Conservation (phyloP, 768 basidiomycete species). For the Filobasidium floriforme region DNA sequence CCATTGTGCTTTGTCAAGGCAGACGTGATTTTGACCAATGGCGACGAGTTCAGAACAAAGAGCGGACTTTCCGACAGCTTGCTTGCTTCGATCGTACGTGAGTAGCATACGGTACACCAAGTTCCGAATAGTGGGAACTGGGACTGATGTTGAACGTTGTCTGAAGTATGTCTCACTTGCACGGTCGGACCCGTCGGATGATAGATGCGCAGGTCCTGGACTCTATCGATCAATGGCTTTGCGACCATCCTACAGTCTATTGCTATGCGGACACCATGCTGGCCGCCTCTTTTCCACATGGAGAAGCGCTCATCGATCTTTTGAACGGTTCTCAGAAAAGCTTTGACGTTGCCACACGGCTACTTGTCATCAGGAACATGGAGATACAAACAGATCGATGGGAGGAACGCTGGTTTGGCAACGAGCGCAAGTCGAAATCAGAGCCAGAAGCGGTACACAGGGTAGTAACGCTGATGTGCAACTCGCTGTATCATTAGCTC, state of each 20-base stretch:
- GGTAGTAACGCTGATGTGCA: background rate
- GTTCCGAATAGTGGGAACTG: no score
- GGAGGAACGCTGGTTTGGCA: constrained; percentile 22
- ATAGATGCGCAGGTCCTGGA: constrained; percentile 11
- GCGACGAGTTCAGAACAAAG: constrained; percentile 8
- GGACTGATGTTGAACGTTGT: background rate
- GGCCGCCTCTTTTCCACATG: constrained; percentile 11
- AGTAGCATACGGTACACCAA: constrained; percentile 3
- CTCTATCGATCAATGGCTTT: constrained; percentile 10
- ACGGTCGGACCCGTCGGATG: constrained; percentile 18
- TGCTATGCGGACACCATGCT: constrained; percentile 27
- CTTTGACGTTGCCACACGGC: background rate
- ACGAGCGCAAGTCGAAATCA: constrained; percentile 1
- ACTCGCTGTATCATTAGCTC: background rate
- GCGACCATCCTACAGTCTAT: constrained; percentile 14
- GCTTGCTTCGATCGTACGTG: constrained; percentile 23
- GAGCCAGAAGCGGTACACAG: background rate
- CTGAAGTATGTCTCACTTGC: constrained; percentile 9
- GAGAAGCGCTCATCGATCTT: constrained; percentile 1
- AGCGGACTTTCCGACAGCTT: constrained; percentile 24
- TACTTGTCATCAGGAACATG: constrained; percentile 4
- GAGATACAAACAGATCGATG: constrained; percentile 9
- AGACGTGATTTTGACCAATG: background rate
- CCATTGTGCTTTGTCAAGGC: background rate
- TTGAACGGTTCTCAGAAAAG: background rate